phyloP scores from a whole-genome alignment of 2,329 filamentous ascomycete species.

The Epichloe aotearoae region DNA sequence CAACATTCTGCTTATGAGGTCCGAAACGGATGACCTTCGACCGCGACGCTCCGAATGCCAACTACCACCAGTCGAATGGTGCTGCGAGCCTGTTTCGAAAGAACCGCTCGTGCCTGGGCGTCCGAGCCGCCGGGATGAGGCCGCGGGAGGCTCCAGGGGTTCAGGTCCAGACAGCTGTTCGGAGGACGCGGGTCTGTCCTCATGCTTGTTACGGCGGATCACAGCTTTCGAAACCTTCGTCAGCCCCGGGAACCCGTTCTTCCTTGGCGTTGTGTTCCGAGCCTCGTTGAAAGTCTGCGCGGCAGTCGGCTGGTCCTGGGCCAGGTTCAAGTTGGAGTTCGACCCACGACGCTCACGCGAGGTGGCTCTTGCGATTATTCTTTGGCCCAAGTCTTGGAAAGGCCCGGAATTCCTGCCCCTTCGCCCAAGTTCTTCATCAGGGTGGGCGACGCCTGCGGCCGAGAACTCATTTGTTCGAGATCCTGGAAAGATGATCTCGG shows the following conservation, averaged over 20 bases:
- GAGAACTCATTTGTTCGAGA: conserved; percentile 27
- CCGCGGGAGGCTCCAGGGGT: neutral
- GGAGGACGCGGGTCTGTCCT: neutral
- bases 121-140: conserved; percentile 8
- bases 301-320: conserved; percentile 2
- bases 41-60: conserved; percentile 10
- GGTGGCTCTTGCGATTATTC: conserved; percentile 21
- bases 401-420: conserved; percentile 28
- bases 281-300: neutral
- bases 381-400: conserved; percentile 38
- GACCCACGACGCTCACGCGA: conserved; percentile 17
- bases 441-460: conserved; percentile 22
- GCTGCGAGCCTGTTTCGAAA: conserved; percentile 8
- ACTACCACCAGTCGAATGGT: conserved; percentile 3
- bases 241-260: conserved; percentile 34
- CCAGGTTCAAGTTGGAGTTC: conserved; percentile 12
- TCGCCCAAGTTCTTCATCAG: conserved; percentile 22
- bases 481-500: conserved; percentile 22
- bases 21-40: conserved; percentile 17
- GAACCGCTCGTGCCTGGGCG: conserved; percentile 14
- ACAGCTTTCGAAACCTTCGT: conserved; percentile 13
- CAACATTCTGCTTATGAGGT: conserved; percentile 17
- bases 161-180: conserved; percentile 6
- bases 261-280: conserved; percentile 13
- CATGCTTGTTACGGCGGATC: neutral